Conservation (phyloP, 2,329 filamentous ascomycete species). For the Colletotrichum spaethianum region DNA sequence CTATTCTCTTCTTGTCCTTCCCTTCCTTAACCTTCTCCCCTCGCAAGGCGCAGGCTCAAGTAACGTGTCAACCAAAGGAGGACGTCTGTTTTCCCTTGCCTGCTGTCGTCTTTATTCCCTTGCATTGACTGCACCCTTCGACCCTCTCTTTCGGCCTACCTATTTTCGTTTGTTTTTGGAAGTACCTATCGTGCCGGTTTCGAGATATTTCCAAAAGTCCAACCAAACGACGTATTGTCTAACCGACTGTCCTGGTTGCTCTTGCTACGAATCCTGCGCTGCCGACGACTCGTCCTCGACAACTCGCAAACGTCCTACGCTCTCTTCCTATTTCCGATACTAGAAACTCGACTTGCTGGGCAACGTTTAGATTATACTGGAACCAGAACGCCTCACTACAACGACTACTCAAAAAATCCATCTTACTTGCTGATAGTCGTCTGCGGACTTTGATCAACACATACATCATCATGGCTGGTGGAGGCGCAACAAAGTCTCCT, state of each 20-base stretch:
- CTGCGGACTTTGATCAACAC: neutral
- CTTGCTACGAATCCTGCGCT: too few relatives aligned
- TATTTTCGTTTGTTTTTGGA: conserved; percentile 10
- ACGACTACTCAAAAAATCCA: neutral
- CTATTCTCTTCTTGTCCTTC: conserved; percentile 35
- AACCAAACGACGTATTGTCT: neutral
- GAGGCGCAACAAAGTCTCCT: conserved; percentile 38
- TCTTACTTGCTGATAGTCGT: neutral
- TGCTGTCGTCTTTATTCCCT: conserved; percentile 2
- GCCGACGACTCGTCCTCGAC: neutral
- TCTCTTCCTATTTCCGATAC: neutral
- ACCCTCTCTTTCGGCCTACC: neutral
- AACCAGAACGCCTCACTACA: neutral
- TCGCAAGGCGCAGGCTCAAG: neutral
- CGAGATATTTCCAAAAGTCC: conserved; percentile 22
- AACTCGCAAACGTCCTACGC: neutral
- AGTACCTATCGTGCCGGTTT: conserved; percentile 30
- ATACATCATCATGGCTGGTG: conserved; percentile 27
- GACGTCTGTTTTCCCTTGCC: conserved; percentile 1
- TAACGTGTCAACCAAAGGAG: conserved; percentile 6
- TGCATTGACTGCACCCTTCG: conserved; percentile 37
- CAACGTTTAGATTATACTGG: conserved; percentile 5
- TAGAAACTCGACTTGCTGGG: conserved; percentile 8
- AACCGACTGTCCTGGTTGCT: neutral
- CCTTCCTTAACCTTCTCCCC: conserved; percentile 14